Evolutionary conservation across 805 yeast genomes (phyloP), one percentile per base, ranked within the genome.

Genomic region (Helenozyma baotianmanensis): DNA sequence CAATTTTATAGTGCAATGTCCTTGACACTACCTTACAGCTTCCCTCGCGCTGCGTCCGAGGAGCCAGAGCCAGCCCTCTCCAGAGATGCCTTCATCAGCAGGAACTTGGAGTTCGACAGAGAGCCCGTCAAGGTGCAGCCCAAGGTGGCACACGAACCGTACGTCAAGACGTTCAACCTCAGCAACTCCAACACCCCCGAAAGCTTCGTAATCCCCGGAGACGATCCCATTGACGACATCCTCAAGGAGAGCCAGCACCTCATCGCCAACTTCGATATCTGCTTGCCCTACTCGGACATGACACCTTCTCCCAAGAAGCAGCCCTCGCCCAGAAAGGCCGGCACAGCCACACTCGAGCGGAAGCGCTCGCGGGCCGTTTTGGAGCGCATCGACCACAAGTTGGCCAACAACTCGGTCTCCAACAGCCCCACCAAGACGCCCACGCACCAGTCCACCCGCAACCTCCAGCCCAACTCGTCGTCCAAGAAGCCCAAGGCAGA

Each of bases 211-310:
- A 21, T 34, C 4, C 29, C 34, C 10, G 16, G 22, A 4, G 41
- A 33, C 4, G 54, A 53, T 25, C 60, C 60, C 2, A 42, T 57
- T 14, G 45, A 42, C 9, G 47, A 42, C n/a, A 35, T 57, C 19
- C 41, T 56, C 6, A 29, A 21, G 3, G 51, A 50, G 23, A 47
- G 47, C 33, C 31, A 36, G 30, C 29, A 30, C n/a, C 36, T 28
- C 6, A 42, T 54, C 3, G 27, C 32, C 2, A 31, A 25, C 12
- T 47, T 43, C 31, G 26, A 42, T 23, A 25, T 55, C 19, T 32
- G 35, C 13, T 42, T 51, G 29, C 57, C 60, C 4, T 5, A 17
- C 19, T 17, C 19, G 5, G 19, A 5, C 7, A 17, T 5, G 7
- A 8, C 7, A 17, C 7, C 19, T 8, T 6, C 7, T 17, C 19